Percentiles rank a stretch among this genome's conserved stretches.
Evolutionary conservation across 305 asterid genomes (phyloP).

Genomic region (Rubia peregrina): DNA sequence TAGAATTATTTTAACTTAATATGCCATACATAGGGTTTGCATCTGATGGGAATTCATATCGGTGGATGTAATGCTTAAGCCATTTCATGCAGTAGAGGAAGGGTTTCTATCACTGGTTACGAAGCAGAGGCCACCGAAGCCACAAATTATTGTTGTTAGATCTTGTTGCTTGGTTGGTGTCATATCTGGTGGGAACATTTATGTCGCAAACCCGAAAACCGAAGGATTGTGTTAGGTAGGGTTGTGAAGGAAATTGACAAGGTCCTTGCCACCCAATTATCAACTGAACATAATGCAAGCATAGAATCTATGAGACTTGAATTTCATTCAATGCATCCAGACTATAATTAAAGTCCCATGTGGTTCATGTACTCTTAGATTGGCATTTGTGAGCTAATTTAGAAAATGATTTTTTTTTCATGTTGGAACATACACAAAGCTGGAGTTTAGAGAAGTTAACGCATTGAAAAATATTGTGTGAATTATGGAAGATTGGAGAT

Average conservation of each 20-base stretch:
- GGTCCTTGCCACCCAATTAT: slow-evolving; percentile 75
- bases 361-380: too few relatives aligned
- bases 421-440: too few relatives aligned
- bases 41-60: slow-evolving; percentile 73
- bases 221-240: slow-evolving; percentile 92
- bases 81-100: slow-evolving; percentile 90
- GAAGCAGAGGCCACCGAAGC: slow-evolving; percentile 64
- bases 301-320: slow-evolving; percentile 82
- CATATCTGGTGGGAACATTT: slow-evolving; percentile 61
- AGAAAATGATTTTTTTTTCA: too few relatives aligned
- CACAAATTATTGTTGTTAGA: slow-evolving; percentile 89
- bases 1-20: slow-evolving; percentile 14
- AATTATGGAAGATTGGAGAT: too few relatives aligned
- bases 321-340: slow-evolving; percentile 76
- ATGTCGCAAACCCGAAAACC: slow-evolving; percentile 84
- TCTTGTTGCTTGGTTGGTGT: slow-evolving; percentile 85
- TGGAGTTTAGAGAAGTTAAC: too few relatives aligned
- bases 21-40: slow-evolving; percentile 48
- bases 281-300: slow-evolving; percentile 87
- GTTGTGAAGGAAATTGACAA: slow-evolving; percentile 79
- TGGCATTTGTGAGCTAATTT: too few relatives aligned
- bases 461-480: too few relatives aligned
- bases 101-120: slow-evolving; percentile 70
- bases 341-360: too few relatives aligned
- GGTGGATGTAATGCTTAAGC: slow-evolving; percentile 66